A percentile compares a stretch with the other conserved stretches of the same genome.
phyloP scores from a whole-genome alignment of 306 rosid species.

The Rubus idaeus region DNA sequence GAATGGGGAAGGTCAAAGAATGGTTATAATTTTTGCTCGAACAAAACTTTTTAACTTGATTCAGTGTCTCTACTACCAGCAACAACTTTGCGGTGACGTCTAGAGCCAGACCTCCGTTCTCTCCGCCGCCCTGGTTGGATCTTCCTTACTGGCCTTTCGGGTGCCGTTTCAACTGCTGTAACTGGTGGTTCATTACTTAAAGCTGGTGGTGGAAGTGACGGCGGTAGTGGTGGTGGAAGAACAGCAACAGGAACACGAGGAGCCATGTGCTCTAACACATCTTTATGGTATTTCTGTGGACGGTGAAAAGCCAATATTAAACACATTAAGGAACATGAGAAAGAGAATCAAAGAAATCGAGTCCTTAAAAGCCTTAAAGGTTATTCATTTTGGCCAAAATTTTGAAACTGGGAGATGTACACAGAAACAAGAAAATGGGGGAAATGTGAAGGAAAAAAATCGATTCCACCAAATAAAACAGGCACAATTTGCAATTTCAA shows the following conservation, averaged over 20 bases:
- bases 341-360: neutral
- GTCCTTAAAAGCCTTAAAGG: neutral
- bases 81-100: constrained; percentile 70
- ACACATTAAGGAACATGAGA: constrained; percentile 8
- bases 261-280: constrained; percentile 43
- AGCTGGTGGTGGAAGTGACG: constrained; percentile 28
- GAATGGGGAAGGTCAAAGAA: constrained; percentile 35
- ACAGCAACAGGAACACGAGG: constrained; percentile 31
- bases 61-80: constrained; percentile 47
- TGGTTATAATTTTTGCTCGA: constrained; percentile 28
- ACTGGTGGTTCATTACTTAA: constrained; percentile 19
- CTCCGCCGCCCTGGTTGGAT: constrained; percentile 54
- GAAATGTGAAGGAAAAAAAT: neutral
- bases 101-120: constrained; percentile 58
- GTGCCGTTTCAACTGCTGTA: constrained; percentile 26
- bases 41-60: constrained; percentile 48
- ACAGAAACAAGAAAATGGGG: neutral
- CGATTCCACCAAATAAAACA: neutral
- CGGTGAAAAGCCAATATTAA: neutral
- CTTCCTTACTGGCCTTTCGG: constrained; percentile 42
- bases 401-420: neutral
- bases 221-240: constrained; percentile 46
- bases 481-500: neutral
- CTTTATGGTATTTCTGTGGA: constrained; percentile 84
- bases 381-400: neutral